A percentile compares a stretch with the other conserved stretches of the same genome.
These are phyloP conservation scores for Fusarium sp. DNA, from an alignment of 2,329 filamentous ascomycete species.

Conservation along the genomic window DNA sequence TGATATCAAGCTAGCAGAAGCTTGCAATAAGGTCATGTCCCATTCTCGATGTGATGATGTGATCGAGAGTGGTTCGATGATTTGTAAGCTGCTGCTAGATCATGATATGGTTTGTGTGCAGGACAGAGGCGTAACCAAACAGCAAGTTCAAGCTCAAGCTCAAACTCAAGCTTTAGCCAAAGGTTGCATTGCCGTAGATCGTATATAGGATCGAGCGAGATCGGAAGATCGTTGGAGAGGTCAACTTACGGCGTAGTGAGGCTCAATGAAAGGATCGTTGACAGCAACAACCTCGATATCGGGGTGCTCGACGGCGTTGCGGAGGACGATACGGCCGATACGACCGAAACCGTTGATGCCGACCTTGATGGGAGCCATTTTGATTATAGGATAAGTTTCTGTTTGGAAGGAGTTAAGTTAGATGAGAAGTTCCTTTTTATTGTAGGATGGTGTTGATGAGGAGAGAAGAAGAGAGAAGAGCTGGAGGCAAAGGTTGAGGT, in stretches of 20 bases:
- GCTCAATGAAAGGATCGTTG: slow-evolving; percentile 99
- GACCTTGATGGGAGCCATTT: slow-evolving; percentile 75
- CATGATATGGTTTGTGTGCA: background rate
- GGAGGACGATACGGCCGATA: slow-evolving; percentile 99
- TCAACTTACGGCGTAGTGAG: slow-evolving; percentile 91
- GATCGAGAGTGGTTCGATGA: background rate
- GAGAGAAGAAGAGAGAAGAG: slow-evolving; percentile 9
- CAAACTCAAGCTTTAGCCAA: background rate
- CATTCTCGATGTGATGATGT: background rate
- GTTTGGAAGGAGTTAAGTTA: slow-evolving; percentile 23
- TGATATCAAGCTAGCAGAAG: background rate
- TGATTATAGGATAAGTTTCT: slow-evolving; percentile 45
- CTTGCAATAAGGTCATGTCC: background rate
- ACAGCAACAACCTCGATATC: slow-evolving; percentile 95
- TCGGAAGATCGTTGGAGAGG: slow-evolving; percentile 18
- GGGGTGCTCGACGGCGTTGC: slow-evolving; percentile 92
- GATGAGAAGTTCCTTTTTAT: slow-evolving; percentile 12
- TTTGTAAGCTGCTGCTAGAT: background rate
- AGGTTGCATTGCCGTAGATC: background rate
- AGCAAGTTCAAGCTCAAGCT: slow-evolving; percentile 1
- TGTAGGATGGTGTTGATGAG: slow-evolving; percentile 14
- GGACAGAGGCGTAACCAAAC: background rate
- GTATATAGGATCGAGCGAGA: slow-evolving; percentile 17
- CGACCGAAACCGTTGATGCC: slow-evolving; percentile 99
- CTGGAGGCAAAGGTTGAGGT: slow-evolving; percentile 23